A percentile compares a stretch with the other conserved stretches of the same genome.
These are phyloP conservation scores for Begonia peltatifolia DNA, from an alignment of 306 rosid species.

Conservation along the genomic window DNA sequence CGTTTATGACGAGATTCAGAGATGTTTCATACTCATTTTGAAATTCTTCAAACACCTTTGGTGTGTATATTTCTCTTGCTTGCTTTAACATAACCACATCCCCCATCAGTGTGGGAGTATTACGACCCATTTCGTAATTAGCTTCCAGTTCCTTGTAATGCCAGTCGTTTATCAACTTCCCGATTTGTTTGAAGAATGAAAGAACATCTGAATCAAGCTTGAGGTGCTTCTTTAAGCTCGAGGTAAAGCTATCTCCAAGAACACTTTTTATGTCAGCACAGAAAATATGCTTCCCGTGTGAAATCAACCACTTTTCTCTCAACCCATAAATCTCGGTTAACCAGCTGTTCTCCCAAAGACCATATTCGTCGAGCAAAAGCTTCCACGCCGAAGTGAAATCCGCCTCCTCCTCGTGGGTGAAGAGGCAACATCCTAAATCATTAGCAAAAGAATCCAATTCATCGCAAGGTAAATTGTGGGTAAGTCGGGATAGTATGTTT, in stretches of 20 bases:
- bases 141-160: constrained; percentile 48
- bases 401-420: constrained; percentile 35
- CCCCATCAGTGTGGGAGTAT: constrained; percentile 38
- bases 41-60: constrained; percentile 32
- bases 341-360: constrained; percentile 39
- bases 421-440: constrained; percentile 37
- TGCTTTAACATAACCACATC: constrained; percentile 34
- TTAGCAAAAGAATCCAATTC: constrained; percentile 22
- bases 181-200: constrained; percentile 33
- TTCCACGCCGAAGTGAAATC: constrained; percentile 46
- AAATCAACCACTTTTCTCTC: constrained; percentile 38
- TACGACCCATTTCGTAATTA: constrained; percentile 30
- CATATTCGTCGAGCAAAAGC: constrained; percentile 23
- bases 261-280: constrained; percentile 31
- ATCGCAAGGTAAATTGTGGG: constrained; percentile 7
- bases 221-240: constrained; percentile 29
- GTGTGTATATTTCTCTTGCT: constrained; percentile 40
- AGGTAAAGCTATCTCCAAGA: constrained; percentile 22
- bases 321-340: constrained; percentile 22
- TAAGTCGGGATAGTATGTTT: constrained; percentile 27
- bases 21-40: constrained; percentile 43
- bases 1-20: constrained; percentile 33
- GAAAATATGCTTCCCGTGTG: constrained; percentile 29
- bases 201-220: constrained; percentile 24
- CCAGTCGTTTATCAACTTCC: constrained; percentile 32